Conservation (phyloP, 2,329 filamentous ascomycete species). For the Lizonia empirigonia region DNA sequence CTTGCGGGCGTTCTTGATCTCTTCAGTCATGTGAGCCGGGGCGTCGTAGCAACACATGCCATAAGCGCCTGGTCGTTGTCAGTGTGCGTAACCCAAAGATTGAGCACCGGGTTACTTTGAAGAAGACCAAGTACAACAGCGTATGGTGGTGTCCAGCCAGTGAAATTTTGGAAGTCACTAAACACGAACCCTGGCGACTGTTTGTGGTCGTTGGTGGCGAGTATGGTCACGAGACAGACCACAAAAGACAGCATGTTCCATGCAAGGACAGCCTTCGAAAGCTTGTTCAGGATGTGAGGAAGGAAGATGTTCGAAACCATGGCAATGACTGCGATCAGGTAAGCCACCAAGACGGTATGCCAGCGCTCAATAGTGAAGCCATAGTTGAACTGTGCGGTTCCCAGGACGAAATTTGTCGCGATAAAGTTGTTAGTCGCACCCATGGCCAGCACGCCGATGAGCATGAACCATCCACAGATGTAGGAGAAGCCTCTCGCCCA, state of each 20-base stretch:
- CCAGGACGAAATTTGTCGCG: conserved; percentile 61
- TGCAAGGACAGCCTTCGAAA: conserved; percentile 57
- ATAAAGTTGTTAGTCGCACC: conserved; percentile 62
- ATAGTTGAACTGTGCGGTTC: conserved; percentile 59
- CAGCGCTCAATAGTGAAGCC: conserved; percentile 60
- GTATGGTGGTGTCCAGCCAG: conserved; percentile 59
- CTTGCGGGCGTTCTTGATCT: conserved; percentile 58
- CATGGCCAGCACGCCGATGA: conserved; percentile 56
- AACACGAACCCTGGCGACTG: conserved; percentile 62
- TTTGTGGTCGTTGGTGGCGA: conserved; percentile 61
- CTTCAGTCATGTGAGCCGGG: conserved; percentile 60
- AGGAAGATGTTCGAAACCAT: conserved; percentile 58
- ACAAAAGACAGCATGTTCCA: conserved; percentile 62
- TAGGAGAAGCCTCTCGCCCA: conserved; percentile 47
- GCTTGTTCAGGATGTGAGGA: conserved; percentile 57
- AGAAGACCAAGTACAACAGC: conserved; percentile 60
- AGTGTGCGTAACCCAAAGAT: not conserved
- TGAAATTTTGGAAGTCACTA: conserved; percentile 59
- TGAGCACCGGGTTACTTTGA: conserved; percentile 44
- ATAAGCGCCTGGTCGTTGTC: conserved; percentile 47
- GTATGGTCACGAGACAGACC: conserved; percentile 58
- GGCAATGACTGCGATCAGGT: conserved; percentile 54
- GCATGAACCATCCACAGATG: conserved; percentile 48
- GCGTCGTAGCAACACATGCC: conserved; percentile 61
- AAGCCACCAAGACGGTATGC: conserved; percentile 62